Conservation (phyloP, 1,139 yeast genomes). For the Magnusiomyces fungicola region DNA sequence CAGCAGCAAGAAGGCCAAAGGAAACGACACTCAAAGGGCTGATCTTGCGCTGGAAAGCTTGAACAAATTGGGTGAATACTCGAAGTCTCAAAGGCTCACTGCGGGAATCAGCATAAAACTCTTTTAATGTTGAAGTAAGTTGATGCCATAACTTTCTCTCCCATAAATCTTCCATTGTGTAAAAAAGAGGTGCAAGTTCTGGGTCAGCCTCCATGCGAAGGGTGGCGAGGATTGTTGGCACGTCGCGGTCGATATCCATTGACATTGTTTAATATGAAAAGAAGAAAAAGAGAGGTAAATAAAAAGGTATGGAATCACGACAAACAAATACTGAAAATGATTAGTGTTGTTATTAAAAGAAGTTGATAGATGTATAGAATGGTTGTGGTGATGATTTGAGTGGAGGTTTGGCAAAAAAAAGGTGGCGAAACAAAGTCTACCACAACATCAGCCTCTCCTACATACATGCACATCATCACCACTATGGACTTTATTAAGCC, state of each 20-base stretch:
- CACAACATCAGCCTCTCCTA: too few species aligned
- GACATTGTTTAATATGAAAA: not conserved
- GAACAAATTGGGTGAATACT: conserved; percentile 65
- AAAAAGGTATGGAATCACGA: too few species aligned
- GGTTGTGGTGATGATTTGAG: not conserved
- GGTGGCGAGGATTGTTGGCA: conserved; percentile 57
- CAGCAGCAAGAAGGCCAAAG: conserved; percentile 57
- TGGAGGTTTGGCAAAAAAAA: not conserved
- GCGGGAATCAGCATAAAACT: conserved; percentile 49
- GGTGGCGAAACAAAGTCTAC: too few species aligned
- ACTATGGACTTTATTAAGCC: too few species aligned
- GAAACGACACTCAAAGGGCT: conserved; percentile 74
- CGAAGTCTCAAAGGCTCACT: conserved; percentile 52
- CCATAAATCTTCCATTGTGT: conserved; percentile 75
- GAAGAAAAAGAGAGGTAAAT: not conserved
- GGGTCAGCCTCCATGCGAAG: conserved; percentile 64
- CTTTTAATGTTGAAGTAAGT: conserved; percentile 61
- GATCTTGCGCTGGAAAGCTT: conserved; percentile 59
- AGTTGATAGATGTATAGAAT: not conserved
- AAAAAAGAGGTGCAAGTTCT: conserved; percentile 54
- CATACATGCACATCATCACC: too few species aligned
- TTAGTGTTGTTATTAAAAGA: not conserved
- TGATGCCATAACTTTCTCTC: conserved; percentile 80
- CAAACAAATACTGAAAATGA: too few species aligned
- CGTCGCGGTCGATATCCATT: conserved; percentile 34